phyloP scores from a whole-genome alignment of 2,329 filamentous ascomycete genomes.

The Cytospora paraplurivora region DNA sequence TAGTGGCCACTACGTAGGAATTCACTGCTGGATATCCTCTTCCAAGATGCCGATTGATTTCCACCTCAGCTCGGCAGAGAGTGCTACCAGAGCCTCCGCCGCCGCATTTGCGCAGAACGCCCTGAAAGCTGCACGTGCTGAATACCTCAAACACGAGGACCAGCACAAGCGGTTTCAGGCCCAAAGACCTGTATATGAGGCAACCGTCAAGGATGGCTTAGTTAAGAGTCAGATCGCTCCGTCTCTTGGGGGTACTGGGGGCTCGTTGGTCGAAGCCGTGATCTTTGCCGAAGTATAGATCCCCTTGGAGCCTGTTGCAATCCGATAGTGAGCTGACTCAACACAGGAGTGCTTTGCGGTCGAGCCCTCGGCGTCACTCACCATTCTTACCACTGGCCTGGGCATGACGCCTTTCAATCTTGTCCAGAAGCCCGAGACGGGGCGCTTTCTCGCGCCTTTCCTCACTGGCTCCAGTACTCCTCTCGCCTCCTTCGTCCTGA shows the following conservation, averaged over 20 bases:
- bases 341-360: constrained; percentile 54
- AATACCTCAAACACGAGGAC: constrained; percentile 12
- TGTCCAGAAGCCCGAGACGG: constrained; percentile 43
- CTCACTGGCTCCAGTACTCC: constrained; percentile 47
- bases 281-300: constrained; percentile 42
- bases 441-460: constrained; percentile 52
- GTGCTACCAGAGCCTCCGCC: background rate
- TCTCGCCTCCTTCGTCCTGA: constrained; percentile 53
- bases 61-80: background rate
- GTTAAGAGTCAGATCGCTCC: constrained; percentile 51
- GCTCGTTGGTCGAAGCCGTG: constrained; percentile 49
- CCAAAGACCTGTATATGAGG: constrained; percentile 48
- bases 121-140: background rate
- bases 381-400: constrained; percentile 54
- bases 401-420: constrained; percentile 55
- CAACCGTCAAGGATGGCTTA: constrained; percentile 46
- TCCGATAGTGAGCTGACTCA: background rate
- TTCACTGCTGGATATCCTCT: too few relatives aligned
- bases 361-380: constrained; percentile 52
- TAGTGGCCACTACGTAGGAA: too few relatives aligned
- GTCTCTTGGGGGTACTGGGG: constrained; percentile 48
- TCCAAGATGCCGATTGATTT: constrained; percentile 1
- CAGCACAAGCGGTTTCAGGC: constrained; percentile 48
- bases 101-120: background rate
- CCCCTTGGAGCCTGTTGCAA: background rate